Percentiles rank a stretch among this genome's conserved stretches.
phyloP scores from a whole-genome alignment of 768 basidiomycete genomes.

The Sporobolomyces phaffii region DNA sequence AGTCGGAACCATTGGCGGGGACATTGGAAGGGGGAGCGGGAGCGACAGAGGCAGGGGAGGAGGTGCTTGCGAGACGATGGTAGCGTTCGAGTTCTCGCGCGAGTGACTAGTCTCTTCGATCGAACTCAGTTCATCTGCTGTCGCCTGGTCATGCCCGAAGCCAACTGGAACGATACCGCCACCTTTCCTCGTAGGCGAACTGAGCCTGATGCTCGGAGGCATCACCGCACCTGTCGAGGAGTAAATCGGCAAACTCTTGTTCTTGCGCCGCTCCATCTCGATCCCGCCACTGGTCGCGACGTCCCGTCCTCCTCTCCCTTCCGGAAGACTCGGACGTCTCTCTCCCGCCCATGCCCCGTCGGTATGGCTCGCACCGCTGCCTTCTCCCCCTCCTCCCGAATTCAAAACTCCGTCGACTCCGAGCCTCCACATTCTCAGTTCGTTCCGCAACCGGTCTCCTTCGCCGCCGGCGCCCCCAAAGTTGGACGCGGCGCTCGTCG shows the following conservation, averaged over 20 bases:
- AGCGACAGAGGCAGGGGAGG: neutral
- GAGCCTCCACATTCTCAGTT: conserved; percentile 27
- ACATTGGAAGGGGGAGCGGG: neutral
- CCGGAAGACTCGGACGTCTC: neutral
- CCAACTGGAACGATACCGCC: neutral
- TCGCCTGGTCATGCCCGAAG: too few species aligned
- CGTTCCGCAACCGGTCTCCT: conserved; percentile 16
- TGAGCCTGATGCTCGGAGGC: neutral
- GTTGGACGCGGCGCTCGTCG: too few species aligned
- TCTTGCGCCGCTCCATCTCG: neutral
- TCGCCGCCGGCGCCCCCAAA: neutral
- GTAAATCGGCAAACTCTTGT: neutral
- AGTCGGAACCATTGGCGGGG: neutral
- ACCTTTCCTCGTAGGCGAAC: neutral
- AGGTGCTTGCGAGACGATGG: neutral
- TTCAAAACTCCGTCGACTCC: conserved; percentile 35
- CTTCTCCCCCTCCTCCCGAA: too few species aligned
- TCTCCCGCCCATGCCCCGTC: neutral
- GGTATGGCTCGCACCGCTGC: too few species aligned
- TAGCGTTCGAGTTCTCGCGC: conserved; percentile 10
- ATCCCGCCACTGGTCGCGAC: neutral
- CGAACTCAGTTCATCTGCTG: neutral
- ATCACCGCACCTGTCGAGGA: neutral
- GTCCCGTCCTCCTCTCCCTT: neutral
- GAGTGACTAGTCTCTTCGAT: conserved; percentile 1